Conservation (phyloP, 257 asterid genomes). For the Lantana camara region DNA sequence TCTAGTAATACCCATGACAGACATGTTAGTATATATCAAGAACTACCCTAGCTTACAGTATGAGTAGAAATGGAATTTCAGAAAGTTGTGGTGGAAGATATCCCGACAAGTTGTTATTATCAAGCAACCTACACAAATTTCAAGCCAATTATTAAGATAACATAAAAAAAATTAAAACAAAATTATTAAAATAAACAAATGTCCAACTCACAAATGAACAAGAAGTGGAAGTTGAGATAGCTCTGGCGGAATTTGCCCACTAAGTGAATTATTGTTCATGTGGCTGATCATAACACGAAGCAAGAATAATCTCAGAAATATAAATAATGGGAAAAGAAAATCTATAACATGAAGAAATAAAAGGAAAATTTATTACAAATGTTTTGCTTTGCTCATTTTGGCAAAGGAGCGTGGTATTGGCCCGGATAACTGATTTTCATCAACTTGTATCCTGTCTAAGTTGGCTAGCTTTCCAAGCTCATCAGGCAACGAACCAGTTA, state of each 20-base stretch:
- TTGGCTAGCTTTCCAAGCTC: conserved; percentile 80
- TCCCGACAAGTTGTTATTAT: conserved; percentile 93
- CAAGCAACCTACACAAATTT: conserved; percentile 78
- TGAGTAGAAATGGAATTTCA: conserved; percentile 54
- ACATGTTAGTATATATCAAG: not conserved
- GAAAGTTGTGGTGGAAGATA: conserved; percentile 83
- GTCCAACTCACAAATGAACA: conserved; percentile 84
- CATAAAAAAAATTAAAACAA: conserved; percentile 13
- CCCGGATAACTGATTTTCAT: conserved; percentile 82
- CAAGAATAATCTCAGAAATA: conserved; percentile 13
- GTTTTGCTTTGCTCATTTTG: conserved; percentile 58
- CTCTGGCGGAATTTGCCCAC: conserved; percentile 84
- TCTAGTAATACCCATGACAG: conserved; percentile 3
- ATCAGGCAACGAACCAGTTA: conserved; percentile 82
- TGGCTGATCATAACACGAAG: conserved; percentile 62
- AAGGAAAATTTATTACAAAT: conserved; percentile 54
- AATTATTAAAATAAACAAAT: conserved; percentile 2
- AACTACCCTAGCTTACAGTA: conserved; percentile 57
- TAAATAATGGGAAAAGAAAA: conserved; percentile 2
- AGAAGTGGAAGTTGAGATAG: conserved; percentile 82
- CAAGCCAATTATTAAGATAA: conserved; percentile 15
- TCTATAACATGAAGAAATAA: conserved; percentile 7
- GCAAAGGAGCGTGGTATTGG: conserved; percentile 71
- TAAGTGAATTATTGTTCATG: conserved; percentile 94
- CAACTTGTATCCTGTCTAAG: conserved; percentile 86